Evolutionary conservation across 2,329 filamentous ascomycete genomes (phyloP).

Genomic region (Diaporthe sp.): DNA sequence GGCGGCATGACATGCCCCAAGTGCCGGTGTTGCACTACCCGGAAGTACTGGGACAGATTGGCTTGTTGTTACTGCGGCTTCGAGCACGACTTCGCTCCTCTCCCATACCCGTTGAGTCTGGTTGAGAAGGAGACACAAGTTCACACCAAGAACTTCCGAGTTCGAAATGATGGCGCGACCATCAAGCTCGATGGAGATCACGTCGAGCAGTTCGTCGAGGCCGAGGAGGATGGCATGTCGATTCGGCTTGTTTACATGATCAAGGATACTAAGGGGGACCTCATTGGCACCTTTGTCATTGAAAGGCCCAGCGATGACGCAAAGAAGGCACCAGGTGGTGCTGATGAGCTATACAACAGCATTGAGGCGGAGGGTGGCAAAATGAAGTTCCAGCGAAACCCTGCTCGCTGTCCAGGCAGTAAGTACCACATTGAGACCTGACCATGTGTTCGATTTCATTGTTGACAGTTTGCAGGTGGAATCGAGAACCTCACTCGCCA

Average conservation of each 20-base stretch:
- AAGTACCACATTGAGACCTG: conserved; percentile 42
- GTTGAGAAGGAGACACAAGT: conserved; percentile 8
- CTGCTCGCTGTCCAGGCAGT: conserved; percentile 53
- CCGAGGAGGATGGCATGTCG: conserved; percentile 44
- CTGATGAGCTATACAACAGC: conserved; percentile 71
- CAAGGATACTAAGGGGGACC: conserved; percentile 56
- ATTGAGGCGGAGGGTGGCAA: conserved; percentile 57
- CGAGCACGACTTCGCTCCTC: conserved; percentile 35
- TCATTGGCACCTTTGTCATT: conserved; percentile 67
- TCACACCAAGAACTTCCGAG: not conserved
- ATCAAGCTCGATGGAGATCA: not conserved
- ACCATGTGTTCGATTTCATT: conserved; percentile 23
- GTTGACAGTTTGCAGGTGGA: no score
- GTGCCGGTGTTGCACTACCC: conserved; percentile 73
- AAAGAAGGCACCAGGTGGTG: conserved; percentile 58
- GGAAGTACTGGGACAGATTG: conserved; percentile 74
- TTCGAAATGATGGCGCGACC: conserved; percentile 7
- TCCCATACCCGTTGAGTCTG: conserved; percentile 18
- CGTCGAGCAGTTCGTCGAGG: conserved; percentile 15
- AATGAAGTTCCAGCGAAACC: conserved; percentile 61
- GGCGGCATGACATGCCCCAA: conserved; percentile 76
- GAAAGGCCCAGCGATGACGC: conserved; percentile 69
- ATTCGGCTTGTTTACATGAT: conserved; percentile 55
- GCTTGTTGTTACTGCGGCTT: conserved; percentile 71
- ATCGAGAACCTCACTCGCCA: conserved; percentile 54